Evolutionary conservation across 257 asterid species (phyloP).

Genomic region (Solanum ossicruentum): DNA sequence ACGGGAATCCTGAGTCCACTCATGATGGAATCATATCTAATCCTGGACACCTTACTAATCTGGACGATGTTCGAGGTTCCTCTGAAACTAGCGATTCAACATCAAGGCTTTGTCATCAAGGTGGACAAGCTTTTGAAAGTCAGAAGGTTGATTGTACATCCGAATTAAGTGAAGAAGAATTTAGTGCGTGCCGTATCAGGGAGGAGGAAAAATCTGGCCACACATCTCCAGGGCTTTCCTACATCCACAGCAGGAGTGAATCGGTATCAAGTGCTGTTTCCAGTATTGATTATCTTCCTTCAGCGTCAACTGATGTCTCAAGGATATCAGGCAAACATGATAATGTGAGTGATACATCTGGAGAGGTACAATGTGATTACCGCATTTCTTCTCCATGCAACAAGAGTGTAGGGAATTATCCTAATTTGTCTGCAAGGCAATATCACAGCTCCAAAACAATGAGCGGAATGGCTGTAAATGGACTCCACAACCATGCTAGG

Average conservation of each 20-base stretch:
- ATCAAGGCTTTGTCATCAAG: slow-evolving; percentile 20
- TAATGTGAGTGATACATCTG: slow-evolving; percentile 23
- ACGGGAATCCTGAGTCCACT: slow-evolving; percentile 7
- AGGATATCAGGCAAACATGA: slow-evolving; percentile 32
- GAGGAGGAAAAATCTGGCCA: slow-evolving; percentile 36
- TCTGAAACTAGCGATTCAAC: slow-evolving; percentile 16
- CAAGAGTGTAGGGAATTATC: slow-evolving; percentile 15
- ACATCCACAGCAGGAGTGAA: slow-evolving; percentile 84
- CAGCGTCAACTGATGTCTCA: slow-evolving; percentile 36
- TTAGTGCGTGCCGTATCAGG: slow-evolving; percentile 3
- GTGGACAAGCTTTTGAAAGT: slow-evolving; percentile 10
- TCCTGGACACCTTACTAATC: slow-evolving; percentile 5
- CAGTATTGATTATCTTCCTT: slow-evolving; percentile 52
- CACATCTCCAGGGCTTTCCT: slow-evolving; percentile 64
- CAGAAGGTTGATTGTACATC: slow-evolving; percentile 8
- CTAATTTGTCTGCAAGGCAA: slow-evolving; percentile 24
- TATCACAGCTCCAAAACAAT: slow-evolving; percentile 33
- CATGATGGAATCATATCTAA: slow-evolving; percentile 1
- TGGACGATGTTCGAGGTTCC: slow-evolving; percentile 14
- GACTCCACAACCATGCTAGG: slow-evolving; percentile 29
- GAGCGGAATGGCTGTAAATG: slow-evolving; percentile 31
- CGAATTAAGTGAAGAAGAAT: slow-evolving; percentile 22
- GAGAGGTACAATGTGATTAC: slow-evolving; percentile 21
- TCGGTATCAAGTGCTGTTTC: slow-evolving; percentile 82
- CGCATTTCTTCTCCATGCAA: slow-evolving; percentile 4